phyloP scores from a whole-genome alignment of 73 alveolate genomes.

The Paramecium pentaurelia region DNA sequence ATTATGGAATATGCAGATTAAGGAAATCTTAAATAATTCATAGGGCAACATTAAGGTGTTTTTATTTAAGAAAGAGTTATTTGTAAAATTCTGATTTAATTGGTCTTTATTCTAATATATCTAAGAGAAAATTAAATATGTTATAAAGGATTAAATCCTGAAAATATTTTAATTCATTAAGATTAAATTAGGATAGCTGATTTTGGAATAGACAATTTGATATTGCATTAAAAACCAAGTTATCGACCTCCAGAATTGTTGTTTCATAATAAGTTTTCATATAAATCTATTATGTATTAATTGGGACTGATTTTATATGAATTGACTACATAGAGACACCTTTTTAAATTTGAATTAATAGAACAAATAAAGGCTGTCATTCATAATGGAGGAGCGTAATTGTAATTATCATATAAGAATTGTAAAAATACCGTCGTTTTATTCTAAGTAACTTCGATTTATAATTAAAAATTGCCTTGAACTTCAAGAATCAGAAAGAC shows the following conservation, averaged over 20 bases:
- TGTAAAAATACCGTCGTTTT: not conserved
- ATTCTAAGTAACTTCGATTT: not conserved
- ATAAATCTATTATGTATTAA: not conserved
- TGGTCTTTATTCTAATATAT: not conserved
- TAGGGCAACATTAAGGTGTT: not conserved
- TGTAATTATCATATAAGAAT: not conserved
- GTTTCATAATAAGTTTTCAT: not conserved
- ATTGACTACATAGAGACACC: not conserved
- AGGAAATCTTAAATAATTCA: not conserved
- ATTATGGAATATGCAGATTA: constrained; percentile 11
- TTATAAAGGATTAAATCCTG: constrained; percentile 10
- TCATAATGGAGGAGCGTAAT: constrained; percentile 35
- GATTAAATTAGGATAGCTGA: not conserved
- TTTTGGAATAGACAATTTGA: constrained; percentile 32
- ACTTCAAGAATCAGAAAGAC: not conserved
- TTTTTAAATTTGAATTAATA: not conserved
- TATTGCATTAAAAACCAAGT: not conserved
- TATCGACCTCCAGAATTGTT: constrained; percentile 7
- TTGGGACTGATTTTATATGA: constrained; percentile 23
- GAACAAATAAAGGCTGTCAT: not conserved
- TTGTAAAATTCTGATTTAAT: not conserved
- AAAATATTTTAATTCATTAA: not conserved
- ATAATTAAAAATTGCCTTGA: not conserved
- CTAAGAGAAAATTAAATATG: not conserved
- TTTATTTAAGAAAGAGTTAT: not conserved